Conservation (phyloP, 2,329 filamentous ascomycete species). For the Hypomyces perniciosus region DNA sequence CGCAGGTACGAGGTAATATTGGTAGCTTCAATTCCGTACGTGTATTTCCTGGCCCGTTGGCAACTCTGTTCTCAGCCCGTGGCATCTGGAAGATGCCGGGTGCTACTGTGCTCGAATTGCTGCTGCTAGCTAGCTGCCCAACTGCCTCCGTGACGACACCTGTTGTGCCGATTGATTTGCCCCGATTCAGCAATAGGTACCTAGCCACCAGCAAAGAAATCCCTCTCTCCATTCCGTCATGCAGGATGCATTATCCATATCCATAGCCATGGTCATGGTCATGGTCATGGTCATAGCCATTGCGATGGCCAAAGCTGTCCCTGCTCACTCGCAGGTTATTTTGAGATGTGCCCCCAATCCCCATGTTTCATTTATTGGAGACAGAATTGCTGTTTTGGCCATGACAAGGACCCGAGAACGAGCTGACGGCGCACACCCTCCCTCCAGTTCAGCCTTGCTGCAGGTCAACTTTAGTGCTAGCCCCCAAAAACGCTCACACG, state of each 20-base stretch:
- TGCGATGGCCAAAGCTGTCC: background rate
- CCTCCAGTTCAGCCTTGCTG: conserved; percentile 14
- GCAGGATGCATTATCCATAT: background rate
- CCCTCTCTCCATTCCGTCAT: no score
- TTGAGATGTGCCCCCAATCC: no score
- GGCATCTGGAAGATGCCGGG: no score
- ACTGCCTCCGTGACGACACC: background rate
- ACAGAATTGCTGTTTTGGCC: background rate
- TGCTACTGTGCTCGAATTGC: no score
- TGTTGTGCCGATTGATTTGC: conserved; percentile 7
- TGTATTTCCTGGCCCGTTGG: no score
- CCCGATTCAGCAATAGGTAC: conserved; percentile 7
- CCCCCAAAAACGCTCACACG: conserved; percentile 9
- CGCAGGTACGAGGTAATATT: no score
- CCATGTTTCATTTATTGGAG: no score
- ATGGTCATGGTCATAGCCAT: background rate
- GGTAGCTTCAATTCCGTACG: no score
- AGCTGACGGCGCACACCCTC: conserved; percentile 11
- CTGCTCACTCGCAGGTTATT: background rate
- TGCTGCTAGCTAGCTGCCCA: no score
- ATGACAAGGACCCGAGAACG: background rate
- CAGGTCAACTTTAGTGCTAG: conserved; percentile 12
- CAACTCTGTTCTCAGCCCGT: no score
- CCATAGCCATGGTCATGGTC: background rate
- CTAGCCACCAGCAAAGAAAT: no score